Conservation (phyloP, 176 grass and related monocot genomes). For the Lolium multiflorum region DNA sequence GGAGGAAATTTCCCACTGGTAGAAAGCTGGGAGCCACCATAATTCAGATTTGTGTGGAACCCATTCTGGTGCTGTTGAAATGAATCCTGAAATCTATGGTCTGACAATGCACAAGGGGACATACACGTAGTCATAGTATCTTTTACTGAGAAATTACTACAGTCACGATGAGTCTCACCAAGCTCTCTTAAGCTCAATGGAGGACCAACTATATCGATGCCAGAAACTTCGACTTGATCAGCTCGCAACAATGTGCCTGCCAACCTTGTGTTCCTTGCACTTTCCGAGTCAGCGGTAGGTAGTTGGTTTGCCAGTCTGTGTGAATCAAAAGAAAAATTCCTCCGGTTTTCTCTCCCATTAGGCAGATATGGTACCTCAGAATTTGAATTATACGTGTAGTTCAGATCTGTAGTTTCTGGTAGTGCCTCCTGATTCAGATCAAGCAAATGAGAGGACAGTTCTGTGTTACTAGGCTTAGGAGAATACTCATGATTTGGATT, state of each 20-base stretch:
- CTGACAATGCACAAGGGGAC: constrained; percentile 24
- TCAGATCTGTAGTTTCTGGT: constrained; percentile 40
- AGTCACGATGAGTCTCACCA: constrained; percentile 19
- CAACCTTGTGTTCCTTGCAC: background rate
- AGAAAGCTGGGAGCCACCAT: constrained; percentile 17
- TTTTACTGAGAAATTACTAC: constrained; percentile 24
- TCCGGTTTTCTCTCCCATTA: constrained; percentile 31
- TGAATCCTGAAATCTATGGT: constrained; percentile 30
- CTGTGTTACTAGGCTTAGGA: constrained; percentile 36
- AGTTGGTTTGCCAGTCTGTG: constrained; percentile 3
- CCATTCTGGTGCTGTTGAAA: constrained; percentile 38
- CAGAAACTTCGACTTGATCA: constrained; percentile 3
- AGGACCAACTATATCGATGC: constrained; percentile 13
- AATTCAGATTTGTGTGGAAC: constrained; percentile 35
- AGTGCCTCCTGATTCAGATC: constrained; percentile 53
- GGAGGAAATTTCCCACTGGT: constrained; percentile 30
- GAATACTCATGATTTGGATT: constrained; percentile 13
- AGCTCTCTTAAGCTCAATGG: constrained; percentile 34
- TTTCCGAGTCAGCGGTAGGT: constrained; percentile 31
- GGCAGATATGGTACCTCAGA: constrained; percentile 22
- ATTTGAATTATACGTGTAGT: background rate
- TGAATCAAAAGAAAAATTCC: constrained; percentile 12
- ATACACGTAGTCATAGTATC: constrained; percentile 32
- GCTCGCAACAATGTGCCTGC: constrained; percentile 12
- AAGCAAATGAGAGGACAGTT: constrained; percentile 35